Evolutionary conservation across 768 basidiomycete genomes (phyloP).

Genomic region (Amanita thiersii): DNA sequence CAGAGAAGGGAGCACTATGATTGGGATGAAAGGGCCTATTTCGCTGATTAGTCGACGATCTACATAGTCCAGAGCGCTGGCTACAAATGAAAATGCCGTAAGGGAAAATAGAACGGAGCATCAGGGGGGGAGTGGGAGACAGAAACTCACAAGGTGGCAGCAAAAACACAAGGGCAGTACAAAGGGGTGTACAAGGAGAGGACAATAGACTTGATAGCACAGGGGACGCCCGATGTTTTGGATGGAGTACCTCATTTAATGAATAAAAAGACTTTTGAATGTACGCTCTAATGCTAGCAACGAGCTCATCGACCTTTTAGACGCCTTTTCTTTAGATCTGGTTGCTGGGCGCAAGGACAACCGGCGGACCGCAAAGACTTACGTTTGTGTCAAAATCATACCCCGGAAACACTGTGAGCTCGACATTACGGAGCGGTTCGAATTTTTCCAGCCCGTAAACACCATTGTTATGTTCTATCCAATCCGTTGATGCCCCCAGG

Average conservation of each 20-base stretch:
- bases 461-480: constrained; percentile 59
- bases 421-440: constrained; percentile 58
- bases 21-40: constrained; percentile 46
- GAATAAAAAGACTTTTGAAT: constrained; percentile 52
- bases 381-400: constrained; percentile 40
- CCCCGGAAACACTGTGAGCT: constrained; percentile 43
- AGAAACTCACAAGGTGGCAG: constrained; percentile 35
- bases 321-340: constrained; percentile 8
- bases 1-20: constrained; percentile 43
- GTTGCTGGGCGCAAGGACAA: neutral
- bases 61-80: constrained; percentile 21
- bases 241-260: constrained; percentile 45
- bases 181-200: constrained; percentile 48
- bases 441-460: constrained; percentile 58
- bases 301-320: constrained; percentile 23
- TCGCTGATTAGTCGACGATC: constrained; percentile 39
- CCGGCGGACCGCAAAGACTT: constrained; percentile 20
- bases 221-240: constrained; percentile 41
- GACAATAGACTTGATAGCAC: constrained; percentile 46
- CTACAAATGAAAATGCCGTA: constrained; percentile 16
- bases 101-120: constrained; percentile 7
- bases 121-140: neutral
- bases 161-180: constrained; percentile 51
- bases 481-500: constrained; percentile 59
- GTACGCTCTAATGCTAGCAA: constrained; percentile 25